Base-by-base conservation (phyloP, 179 eudicot genomes). In the Corrigiola litoralis region DNA sequence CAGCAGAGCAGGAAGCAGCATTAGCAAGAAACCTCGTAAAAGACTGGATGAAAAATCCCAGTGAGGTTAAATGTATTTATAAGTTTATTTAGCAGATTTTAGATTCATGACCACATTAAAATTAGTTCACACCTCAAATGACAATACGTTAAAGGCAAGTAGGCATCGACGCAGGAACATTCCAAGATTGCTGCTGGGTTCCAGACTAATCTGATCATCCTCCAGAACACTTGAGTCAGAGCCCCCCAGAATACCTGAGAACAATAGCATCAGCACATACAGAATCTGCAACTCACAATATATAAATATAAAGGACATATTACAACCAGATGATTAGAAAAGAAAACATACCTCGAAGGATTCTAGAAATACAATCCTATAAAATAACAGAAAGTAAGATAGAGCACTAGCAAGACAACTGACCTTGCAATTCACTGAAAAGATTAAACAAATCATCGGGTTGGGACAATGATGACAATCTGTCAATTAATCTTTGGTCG, bases 371-470 rank as follows among this genome's bases (percentile, higher is more conserved):
- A 47, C 52, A 54, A 0, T 21, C 17, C 8, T 11, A 3, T 34
- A 58, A 47, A 21, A 20, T 21, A 29, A 24, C 21, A 47, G 25
- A 20, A 29, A 4, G 41, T 21, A 18, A 24, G n/a, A 14, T 54
- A 16, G 31, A 16, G 49, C 21, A 25, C 49, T 25, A 24, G n/a
- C n/a, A n/a, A n/a, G n/a, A 41, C 18, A 14, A 62, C 14, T 66
- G 46, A 90, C 99, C 99, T 82, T 91, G 85, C 57, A 90, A 70
- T 61, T 88, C 97, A 64, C 73, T 72, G 75, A 94, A 94, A 68
- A 88, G 74, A 75, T 85, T 90, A 59, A 94, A 90, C 78, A 94
- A 81, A 74, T 94, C 97, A 78, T 94, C 99, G 0, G 97, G 97
- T 7, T 84, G 84, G 3, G 79, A 70, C 21, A 94, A 38, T 1